Evolutionary conservation across 1,284 basidiomycete species (phyloP).

Genomic region (Fistulina hepatica): DNA sequence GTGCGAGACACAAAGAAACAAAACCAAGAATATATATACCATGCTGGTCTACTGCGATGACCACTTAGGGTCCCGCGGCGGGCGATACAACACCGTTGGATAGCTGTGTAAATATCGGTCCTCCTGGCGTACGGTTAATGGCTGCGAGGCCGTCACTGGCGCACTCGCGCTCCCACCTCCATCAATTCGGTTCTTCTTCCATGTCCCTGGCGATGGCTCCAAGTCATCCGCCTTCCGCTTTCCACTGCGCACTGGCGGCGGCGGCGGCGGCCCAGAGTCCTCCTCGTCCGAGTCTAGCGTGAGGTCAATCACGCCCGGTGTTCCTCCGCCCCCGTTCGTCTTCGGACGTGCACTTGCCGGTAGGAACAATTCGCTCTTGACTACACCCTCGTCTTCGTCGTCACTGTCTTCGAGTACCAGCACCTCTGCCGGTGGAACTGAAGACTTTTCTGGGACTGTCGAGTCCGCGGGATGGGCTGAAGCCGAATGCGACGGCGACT

Average conservation of each 20-base stretch:
- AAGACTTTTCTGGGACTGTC: constrained; percentile 15
- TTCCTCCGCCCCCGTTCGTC: no score
- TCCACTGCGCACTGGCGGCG: constrained; percentile 23
- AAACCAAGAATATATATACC: no score
- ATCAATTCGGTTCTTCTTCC: constrained; percentile 61
- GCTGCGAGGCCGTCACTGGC: constrained; percentile 1
- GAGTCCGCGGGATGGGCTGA: constrained; percentile 14
- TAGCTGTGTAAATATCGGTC: no score
- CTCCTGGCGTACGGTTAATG: constrained; percentile 10
- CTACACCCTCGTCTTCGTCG: constrained; percentile 62
- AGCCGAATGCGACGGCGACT: constrained; percentile 26
- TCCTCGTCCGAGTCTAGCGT: constrained; percentile 71
- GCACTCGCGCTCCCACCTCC: constrained; percentile 8
- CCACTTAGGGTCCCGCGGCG: no score
- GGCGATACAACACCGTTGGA: no score
- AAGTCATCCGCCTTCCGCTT: constrained; percentile 51
- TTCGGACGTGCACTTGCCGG: constrained; percentile 32
- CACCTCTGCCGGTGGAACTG: constrained; percentile 46
- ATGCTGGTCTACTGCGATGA: no score
- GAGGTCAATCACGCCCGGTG: constrained; percentile 77
- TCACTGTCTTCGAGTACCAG: constrained; percentile 69
- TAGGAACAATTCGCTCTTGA: constrained; percentile 61
- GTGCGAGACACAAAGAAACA: no score
- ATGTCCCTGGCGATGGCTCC: constrained; percentile 42
- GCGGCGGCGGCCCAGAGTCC: constrained; percentile 22